These are phyloP conservation scores for Lunasporangiospora selenospora DNA, from an alignment of 192 early-diverging fungal species.

Conservation along the genomic window DNA sequence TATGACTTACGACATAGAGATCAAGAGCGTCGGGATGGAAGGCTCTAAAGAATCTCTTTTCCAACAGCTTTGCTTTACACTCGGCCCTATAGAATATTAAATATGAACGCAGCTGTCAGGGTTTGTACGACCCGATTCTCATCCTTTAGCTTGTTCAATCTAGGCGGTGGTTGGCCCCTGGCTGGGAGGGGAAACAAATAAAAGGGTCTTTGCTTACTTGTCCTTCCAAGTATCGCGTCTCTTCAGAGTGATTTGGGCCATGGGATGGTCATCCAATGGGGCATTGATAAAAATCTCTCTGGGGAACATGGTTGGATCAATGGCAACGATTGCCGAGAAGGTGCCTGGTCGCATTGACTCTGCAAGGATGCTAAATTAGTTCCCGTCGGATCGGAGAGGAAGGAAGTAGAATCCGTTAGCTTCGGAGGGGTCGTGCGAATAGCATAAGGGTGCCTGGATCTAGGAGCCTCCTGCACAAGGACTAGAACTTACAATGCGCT, in stretches of 20 bases:
- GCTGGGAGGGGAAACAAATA: no score
- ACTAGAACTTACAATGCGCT: slow-evolving; percentile 40
- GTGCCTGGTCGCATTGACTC: slow-evolving; percentile 33
- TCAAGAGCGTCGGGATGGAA: slow-evolving; percentile 61
- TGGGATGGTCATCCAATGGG: slow-evolving; percentile 2
- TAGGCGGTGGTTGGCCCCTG: no score
- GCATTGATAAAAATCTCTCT: slow-evolving; percentile 11
- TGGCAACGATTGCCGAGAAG: slow-evolving; percentile 40
- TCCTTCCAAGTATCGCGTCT: slow-evolving; percentile 55
- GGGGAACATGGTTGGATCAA: slow-evolving; percentile 48
- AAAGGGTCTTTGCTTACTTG: slow-evolving; percentile 49
- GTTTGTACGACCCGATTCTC: not conserved
- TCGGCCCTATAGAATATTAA: slow-evolving; percentile 23
- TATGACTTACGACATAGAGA: slow-evolving; percentile 56
- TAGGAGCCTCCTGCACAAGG: no score
- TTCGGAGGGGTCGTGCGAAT: no score
- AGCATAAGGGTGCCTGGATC: no score
- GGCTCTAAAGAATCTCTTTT: slow-evolving; percentile 42
- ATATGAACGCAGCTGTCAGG: no score
- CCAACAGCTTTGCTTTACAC: slow-evolving; percentile 16
- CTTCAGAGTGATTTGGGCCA: slow-evolving; percentile 34
- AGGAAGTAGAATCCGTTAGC: slow-evolving; percentile 6
- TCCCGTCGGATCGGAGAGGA: slow-evolving; percentile 3
- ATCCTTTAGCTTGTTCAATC: no score
- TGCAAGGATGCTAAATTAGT: slow-evolving; percentile 20